Evolutionary conservation across 2,329 filamentous ascomycete genomes (phyloP), one percentile per base, ranked within the genome.

Genomic region (Xylaria sp.): DNA sequence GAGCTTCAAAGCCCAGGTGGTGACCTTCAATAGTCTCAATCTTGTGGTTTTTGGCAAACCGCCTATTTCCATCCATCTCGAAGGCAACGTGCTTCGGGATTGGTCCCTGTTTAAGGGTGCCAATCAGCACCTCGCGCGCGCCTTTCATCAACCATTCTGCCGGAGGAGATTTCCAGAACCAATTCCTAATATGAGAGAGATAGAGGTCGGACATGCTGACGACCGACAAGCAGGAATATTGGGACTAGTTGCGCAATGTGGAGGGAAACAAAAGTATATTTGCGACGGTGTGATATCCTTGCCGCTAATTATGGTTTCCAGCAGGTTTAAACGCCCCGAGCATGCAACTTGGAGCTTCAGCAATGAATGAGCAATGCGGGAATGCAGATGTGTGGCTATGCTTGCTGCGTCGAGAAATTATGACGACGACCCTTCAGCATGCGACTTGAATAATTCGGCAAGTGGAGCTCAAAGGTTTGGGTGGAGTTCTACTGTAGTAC

Each of bases 21-120:
- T 99, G 96, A 28, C 96, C 96, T 82, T 99, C 95, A 41, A 98
- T 91, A 0, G 94, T 97, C 84, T 99, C 96, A 79, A 99, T 97
- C 73, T 95, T 90, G 82, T 96, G 94, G 72, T 87, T 92, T 70
- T 93, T 88, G 15, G 96, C 96, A 83, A 97, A 99, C 55, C 96
- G 91, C 76, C 96, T 86, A 82, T 99, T 99, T 65, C 96, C 96
- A 80, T 99, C 96, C 96, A 99, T 99, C 75, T 98, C 95, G 78
- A 99, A 99, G n/a, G 96, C 96, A 70, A 99, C 89, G 88, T 99
- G 96, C 77, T 94, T 91, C 10, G 96, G 96, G 65, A 99, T 91
- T 1, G 94, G 94, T 0, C 96, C 96, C 81, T 98, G 95, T 78
- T 91, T 91, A 63, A 98, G 83, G 59, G 94, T 92, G 64, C 94